Percentiles rank a stretch among this genome's conserved stretches.
Conservation (phyloP, 2,329 filamentous ascomycete genomes). For the Ophiostoma pallidulum region DNA sequence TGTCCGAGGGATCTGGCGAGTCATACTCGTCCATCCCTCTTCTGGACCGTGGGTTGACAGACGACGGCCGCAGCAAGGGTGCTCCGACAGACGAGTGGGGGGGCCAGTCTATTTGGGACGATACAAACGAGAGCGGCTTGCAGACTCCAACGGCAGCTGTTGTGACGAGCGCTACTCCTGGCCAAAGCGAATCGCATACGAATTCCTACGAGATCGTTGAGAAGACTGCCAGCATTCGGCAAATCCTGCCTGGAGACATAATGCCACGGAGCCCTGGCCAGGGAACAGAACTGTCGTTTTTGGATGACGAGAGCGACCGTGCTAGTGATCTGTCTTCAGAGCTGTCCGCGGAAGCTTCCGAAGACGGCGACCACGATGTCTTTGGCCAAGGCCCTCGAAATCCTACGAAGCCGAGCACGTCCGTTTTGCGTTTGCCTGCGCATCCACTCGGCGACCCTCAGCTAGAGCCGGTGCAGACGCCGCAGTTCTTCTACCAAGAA, state of each 20-base stretch:
- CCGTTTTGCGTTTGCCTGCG: conserved; percentile 27
- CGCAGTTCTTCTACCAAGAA: conserved; percentile 13
- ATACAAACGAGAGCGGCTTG: conserved; percentile 25
- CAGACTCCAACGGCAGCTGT: conserved; percentile 17
- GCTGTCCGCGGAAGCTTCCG: conserved; percentile 41
- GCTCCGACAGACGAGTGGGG: conserved; percentile 39
- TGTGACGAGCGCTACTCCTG: conserved; percentile 1
- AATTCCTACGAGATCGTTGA: conserved; percentile 46
- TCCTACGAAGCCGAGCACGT: conserved; percentile 22
- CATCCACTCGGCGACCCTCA: conserved; percentile 26
- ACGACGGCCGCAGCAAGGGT: conserved; percentile 37
- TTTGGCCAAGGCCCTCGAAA: conserved; percentile 16
- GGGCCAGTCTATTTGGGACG: conserved; percentile 44
- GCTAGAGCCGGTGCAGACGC: conserved; percentile 15
- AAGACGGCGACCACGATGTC: conserved; percentile 21
- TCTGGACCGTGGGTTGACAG: conserved; percentile 55
- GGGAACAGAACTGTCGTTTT: conserved; percentile 33
- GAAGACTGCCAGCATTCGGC: conserved; percentile 43
- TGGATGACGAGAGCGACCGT: conserved; percentile 37
- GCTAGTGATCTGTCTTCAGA: conserved; percentile 56
- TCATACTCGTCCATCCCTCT: conserved; percentile 72
- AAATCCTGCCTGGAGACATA: conserved; percentile 29
- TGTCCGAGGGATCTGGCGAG: conserved; percentile 55
- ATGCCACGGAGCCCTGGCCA: conserved; percentile 19
- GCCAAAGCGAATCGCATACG: conserved; percentile 23